Evolutionary conservation across 371 early-diverging fungal species (phyloP).

Genomic region (Dentiscutata heterogama): DNA sequence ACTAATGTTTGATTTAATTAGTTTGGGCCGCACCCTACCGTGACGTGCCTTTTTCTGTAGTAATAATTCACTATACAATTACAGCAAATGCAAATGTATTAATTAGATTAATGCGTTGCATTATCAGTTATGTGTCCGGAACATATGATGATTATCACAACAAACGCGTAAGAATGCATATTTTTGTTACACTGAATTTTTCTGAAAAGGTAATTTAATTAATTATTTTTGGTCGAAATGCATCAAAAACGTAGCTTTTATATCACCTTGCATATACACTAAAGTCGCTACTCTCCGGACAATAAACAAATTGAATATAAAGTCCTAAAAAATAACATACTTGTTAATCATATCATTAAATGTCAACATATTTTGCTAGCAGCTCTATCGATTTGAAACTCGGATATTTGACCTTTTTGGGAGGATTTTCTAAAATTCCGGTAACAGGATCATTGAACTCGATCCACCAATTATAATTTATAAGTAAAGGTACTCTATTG

Average conservation of each 20-base stretch:
- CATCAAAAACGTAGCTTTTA: no score
- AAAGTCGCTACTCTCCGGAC: no score
- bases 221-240: no score
- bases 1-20: no score
- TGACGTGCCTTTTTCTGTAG: constrained; percentile 77
- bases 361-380: constrained; percentile 77
- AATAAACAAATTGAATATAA: neutral
- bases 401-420: constrained; percentile 66
- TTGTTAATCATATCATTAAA: constrained; percentile 81
- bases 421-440: constrained; percentile 48
- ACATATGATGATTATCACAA: no score
- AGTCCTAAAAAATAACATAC: constrained; percentile 48
- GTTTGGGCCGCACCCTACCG: no score
- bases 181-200: no score
- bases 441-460: constrained; percentile 71
- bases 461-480: constrained; percentile 93
- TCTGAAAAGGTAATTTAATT: no score
- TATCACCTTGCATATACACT: no score
- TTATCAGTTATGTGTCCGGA: no score
- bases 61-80: constrained; percentile 59
- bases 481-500: constrained; percentile 81
- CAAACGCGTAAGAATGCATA: no score
- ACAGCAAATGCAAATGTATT: neutral
- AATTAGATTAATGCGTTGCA: neutral
- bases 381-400: constrained; percentile 81